phyloP scores from a whole-genome alignment of 2,329 filamentous ascomycete genomes.

The Monosporascus sp. region DNA sequence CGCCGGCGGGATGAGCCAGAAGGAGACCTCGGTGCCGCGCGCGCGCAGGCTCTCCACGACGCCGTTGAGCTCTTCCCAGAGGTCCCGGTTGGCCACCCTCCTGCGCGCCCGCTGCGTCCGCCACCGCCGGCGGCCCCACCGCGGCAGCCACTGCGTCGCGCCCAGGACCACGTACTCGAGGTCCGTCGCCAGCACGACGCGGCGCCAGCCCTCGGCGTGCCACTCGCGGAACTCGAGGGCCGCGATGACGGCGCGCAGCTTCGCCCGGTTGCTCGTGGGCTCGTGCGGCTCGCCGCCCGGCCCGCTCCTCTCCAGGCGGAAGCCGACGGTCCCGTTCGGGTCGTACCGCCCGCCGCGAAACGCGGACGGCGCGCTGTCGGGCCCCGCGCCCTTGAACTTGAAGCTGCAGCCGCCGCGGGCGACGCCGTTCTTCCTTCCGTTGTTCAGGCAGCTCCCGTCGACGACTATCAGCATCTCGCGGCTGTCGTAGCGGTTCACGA shows the following conservation, averaged over 20 bases:
- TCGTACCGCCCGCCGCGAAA: background rate
- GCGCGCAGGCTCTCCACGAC: constrained; percentile 12
- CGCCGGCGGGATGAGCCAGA: constrained; percentile 19
- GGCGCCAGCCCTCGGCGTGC: constrained; percentile 32
- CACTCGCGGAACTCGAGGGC: constrained; percentile 26
- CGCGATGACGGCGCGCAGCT: constrained; percentile 32
- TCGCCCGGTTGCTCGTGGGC: constrained; percentile 37
- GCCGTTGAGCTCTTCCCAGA: constrained; percentile 37
- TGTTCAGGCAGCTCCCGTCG: constrained; percentile 36
- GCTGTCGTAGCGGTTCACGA: constrained; percentile 29
- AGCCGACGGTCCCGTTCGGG: constrained; percentile 10
- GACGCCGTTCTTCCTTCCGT: constrained; percentile 22
- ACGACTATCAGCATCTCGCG: constrained; percentile 35
- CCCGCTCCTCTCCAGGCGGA: constrained; percentile 29
- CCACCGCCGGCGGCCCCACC: constrained; percentile 37
- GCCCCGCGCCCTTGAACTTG: constrained; percentile 19
- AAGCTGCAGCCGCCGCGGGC: constrained; percentile 24
- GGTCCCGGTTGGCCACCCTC: constrained; percentile 33
- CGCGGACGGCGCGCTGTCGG: background rate
- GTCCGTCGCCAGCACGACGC: constrained; percentile 43
- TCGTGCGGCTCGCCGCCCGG: constrained; percentile 20
- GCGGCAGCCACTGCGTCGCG: constrained; percentile 32
- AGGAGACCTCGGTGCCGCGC: constrained; percentile 20
- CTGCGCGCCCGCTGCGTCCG: constrained; percentile 17
- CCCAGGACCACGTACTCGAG: constrained; percentile 40